These are phyloP conservation scores for Moniliella sp. DNA, from an alignment of 1,284 basidiomycete species.

Conservation along the genomic window DNA sequence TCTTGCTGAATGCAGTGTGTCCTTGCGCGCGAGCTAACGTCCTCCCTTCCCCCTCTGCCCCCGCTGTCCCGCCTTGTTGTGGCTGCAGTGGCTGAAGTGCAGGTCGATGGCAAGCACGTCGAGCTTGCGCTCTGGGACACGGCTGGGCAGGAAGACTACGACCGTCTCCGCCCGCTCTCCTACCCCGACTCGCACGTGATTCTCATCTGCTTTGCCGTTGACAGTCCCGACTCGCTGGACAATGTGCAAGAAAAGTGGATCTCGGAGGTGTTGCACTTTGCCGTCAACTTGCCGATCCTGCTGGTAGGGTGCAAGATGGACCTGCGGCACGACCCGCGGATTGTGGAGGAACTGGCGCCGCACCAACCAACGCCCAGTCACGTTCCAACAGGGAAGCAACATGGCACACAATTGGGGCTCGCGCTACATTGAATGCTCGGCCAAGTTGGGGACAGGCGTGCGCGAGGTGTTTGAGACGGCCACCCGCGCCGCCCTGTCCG, in stretches of 20 bases:
- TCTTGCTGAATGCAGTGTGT: too few species aligned
- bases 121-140: conserved; percentile 89
- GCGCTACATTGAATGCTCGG: conserved; percentile 71
- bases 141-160: conserved; percentile 60
- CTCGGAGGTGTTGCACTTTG: conserved; percentile 80
- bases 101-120: conserved; percentile 72
- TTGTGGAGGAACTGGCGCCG: conserved; percentile 33
- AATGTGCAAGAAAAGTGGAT: conserved; percentile 93
- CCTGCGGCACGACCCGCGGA: conserved; percentile 32
- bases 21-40: too few species aligned
- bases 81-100: conserved; percentile 67
- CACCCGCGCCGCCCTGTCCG: too few species aligned
- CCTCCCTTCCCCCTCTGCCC: neutral
- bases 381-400: conserved; percentile 17
- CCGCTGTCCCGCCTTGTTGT: neutral
- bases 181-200: conserved; percentile 84
- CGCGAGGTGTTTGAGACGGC: conserved; percentile 79
- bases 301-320: conserved; percentile 62
- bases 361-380: conserved; percentile 31
- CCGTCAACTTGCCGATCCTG: conserved; percentile 59
- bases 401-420: conserved; percentile 64
- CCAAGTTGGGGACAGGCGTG: conserved; percentile 69
- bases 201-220: conserved; percentile 76
- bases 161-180: conserved; percentile 42
- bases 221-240: conserved; percentile 73